A percentile compares a stretch with the other conserved stretches of the same genome.
These are phyloP conservation scores for Malbranchea cinnamomea DNA, from an alignment of 2,329 filamentous ascomycete species.

Conservation along the genomic window DNA sequence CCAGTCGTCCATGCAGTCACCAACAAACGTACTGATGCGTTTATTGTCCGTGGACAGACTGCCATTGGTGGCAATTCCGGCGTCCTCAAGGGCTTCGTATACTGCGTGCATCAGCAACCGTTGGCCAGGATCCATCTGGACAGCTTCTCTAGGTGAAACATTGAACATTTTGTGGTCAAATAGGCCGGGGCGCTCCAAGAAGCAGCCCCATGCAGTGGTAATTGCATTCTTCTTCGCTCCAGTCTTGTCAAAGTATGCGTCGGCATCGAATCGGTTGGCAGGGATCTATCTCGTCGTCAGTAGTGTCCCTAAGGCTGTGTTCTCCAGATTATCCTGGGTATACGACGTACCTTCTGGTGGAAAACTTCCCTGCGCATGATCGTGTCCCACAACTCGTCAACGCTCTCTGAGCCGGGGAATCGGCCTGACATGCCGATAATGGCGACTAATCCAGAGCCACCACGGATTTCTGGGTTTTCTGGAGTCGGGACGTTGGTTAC, in stretches of 20 bases:
- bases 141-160: slow-evolving; percentile 8
- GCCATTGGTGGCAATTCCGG: slow-evolving; percentile 55
- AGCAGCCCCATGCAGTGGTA: slow-evolving; percentile 4
- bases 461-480: not conserved
- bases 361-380: not conserved
- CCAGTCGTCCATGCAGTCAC: slow-evolving; percentile 57
- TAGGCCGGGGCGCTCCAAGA: slow-evolving; percentile 3
- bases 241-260: not conserved
- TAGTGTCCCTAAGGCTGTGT: slow-evolving; percentile 60
- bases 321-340: slow-evolving; percentile 59
- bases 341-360: slow-evolving; percentile 48
- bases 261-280: slow-evolving; percentile 56
- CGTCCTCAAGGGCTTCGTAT: slow-evolving; percentile 12
- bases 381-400: not conserved
- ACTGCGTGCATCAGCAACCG: slow-evolving; percentile 11
- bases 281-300: slow-evolving; percentile 61
- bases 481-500: not conserved
- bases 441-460: slow-evolving; percentile 11
- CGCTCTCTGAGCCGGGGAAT: slow-evolving; percentile 10
- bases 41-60: slow-evolving; percentile 46
- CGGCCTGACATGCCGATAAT: slow-evolving; percentile 22
- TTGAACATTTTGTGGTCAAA: slow-evolving; percentile 8
- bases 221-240: slow-evolving; percentile 33
- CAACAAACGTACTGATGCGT: slow-evolving; percentile 54
- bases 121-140: slow-evolving; percentile 12